These are phyloP conservation scores for Aspergillus pseudonomiae DNA, from an alignment of 2,329 filamentous ascomycete genomes.

Conservation along the genomic window DNA sequence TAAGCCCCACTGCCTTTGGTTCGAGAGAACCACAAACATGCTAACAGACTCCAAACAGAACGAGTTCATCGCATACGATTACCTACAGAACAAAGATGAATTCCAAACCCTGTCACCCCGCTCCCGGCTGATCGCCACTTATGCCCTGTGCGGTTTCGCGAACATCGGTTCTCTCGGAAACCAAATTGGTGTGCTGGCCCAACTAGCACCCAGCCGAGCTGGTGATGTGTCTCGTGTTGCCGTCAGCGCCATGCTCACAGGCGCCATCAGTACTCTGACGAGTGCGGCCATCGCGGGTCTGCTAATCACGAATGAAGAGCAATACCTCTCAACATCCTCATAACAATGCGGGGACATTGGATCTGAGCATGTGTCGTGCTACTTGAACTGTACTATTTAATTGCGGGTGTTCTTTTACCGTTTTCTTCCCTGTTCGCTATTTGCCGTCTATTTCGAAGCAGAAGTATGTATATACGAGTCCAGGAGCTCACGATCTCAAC, in stretches of 20 bases:
- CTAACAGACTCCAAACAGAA: constrained; percentile 51
- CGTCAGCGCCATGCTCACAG: constrained; percentile 74
- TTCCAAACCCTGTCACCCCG: constrained; percentile 68
- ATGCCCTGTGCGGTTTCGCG: constrained; percentile 79
- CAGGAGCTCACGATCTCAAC: neutral
- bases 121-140: constrained; percentile 80
- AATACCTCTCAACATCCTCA: constrained; percentile 16
- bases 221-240: constrained; percentile 78
- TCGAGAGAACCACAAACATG: neutral
- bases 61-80: constrained; percentile 74
- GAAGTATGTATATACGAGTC: neutral
- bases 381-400: neutral
- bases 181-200: constrained; percentile 83
- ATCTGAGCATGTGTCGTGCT: neutral
- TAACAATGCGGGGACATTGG: neutral
- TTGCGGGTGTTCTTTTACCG: neutral
- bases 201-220: constrained; percentile 73
- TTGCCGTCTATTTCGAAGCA: neutral
- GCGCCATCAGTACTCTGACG: constrained; percentile 77
- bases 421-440: neutral
- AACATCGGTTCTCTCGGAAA: constrained; percentile 88
- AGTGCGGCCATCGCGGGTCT: constrained; percentile 78
- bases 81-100: constrained; percentile 53
- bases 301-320: constrained; percentile 61
- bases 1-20: constrained; percentile 37